Conservation (phyloP, 148 eudicot genomes). For the Agrostemma githago region DNA sequence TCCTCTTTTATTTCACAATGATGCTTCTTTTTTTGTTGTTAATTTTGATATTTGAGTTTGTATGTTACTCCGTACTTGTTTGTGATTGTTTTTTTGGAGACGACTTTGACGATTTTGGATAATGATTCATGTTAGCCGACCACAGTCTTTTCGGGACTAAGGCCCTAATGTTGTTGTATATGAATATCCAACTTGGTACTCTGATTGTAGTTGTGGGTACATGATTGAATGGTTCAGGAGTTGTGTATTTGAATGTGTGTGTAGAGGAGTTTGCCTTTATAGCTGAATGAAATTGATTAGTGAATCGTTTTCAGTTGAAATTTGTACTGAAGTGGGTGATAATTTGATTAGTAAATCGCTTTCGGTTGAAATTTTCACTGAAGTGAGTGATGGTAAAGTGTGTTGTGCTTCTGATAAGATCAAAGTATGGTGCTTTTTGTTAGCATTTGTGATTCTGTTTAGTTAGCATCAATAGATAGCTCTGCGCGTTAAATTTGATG, state of each 20-base stretch:
- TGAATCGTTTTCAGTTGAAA: background rate
- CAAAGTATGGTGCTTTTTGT: conserved; percentile 1
- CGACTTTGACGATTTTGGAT: too few species aligned
- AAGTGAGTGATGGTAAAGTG: background rate
- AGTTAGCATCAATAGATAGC: background rate
- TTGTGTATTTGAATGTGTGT: background rate
- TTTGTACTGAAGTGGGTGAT: background rate
- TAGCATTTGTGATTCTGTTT: background rate
- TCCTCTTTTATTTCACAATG: background rate
- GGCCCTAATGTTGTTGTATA: background rate
- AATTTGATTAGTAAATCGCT: background rate
- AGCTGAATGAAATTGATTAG: background rate
- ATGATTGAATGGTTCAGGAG: background rate
- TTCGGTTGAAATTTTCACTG: background rate
- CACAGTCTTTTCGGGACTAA: background rate
- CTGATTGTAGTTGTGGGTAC: background rate
- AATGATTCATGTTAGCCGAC: too few species aligned
- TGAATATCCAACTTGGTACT: background rate
- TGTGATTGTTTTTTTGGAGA: background rate
- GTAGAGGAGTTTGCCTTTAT: background rate
- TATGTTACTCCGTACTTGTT: background rate
- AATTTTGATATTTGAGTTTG: background rate
- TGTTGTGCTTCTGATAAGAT: background rate
- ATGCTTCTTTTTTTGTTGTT: background rate
- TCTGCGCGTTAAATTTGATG: background rate